Conservation (phyloP, 345 rosid species). For the Linum lewisii region DNA sequence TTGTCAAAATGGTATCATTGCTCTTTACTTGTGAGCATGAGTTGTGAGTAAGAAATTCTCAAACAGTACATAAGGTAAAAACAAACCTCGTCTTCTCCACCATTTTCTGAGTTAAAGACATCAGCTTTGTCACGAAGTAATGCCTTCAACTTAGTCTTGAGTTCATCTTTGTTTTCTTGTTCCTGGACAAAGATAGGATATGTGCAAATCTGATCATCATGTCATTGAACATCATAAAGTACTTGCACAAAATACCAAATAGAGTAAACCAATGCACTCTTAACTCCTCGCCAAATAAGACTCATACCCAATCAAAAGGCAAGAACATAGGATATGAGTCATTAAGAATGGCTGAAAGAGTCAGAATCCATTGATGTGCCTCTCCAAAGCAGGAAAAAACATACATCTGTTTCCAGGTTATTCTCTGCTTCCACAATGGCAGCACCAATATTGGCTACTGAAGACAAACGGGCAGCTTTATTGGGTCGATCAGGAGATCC, state of each 20-base stretch:
- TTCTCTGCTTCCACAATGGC: slow-evolving; percentile 71
- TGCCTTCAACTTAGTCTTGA: slow-evolving; percentile 66
- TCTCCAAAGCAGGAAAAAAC: slow-evolving; percentile 43
- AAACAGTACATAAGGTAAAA: not conserved
- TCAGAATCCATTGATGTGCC: slow-evolving; percentile 33
- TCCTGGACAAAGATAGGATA: slow-evolving; percentile 28
- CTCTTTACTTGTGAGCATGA: no score
- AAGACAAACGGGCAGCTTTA: slow-evolving; percentile 44
- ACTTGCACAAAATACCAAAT: slow-evolving; percentile 3
- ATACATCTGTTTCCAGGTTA: slow-evolving; percentile 69
- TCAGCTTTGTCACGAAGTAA: slow-evolving; percentile 57
- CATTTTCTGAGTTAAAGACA: slow-evolving; percentile 47
- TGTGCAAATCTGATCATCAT: slow-evolving; percentile 1
- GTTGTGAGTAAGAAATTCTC: no score
- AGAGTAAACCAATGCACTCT: slow-evolving; percentile 15
- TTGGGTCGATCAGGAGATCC: slow-evolving; percentile 23
- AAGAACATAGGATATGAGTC: slow-evolving; percentile 29
- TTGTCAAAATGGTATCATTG: no score
- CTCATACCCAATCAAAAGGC: slow-evolving; percentile 38
- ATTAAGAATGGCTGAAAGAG: slow-evolving; percentile 31
- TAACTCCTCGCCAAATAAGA: slow-evolving; percentile 43
- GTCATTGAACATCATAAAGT: not conserved
- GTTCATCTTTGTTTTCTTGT: slow-evolving; percentile 51
- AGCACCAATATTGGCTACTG: slow-evolving; percentile 56
- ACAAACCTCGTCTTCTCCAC: slow-evolving; percentile 70